Evolutionary conservation across 2,329 filamentous ascomycete species (phyloP), one percentile per base, ranked within the genome.

Genomic region (Myriosclerotinia duriaeana): DNA sequence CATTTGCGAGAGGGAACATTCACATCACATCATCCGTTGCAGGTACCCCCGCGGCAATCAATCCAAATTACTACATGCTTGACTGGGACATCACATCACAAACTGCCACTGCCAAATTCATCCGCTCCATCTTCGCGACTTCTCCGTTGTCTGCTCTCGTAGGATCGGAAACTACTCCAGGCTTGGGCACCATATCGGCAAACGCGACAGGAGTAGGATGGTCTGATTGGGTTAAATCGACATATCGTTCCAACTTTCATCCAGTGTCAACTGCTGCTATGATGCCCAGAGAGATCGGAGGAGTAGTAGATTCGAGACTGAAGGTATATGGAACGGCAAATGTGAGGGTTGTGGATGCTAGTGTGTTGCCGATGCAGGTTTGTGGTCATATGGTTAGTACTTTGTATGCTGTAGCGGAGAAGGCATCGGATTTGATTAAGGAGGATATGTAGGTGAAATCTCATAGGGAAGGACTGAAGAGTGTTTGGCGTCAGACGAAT

Each of bases 1-100:
- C 86, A 0, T 83, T 85, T 73, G 83, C 83, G 2, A 81, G 84
- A 0, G 86, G 86, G 2, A 79, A 78, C 48, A 81, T 85, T 56
- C 86, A 88, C 76, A 84, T 87, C 69, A 72, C 73, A 5, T 76
- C 77, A 2, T 62, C 77, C 0, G 75, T 79, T 30, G 70, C 78
- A 12, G 71, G 74, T 6, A 77, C 77, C 2, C 69, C 75, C 11
- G 79, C 81, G 0, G 75, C 79, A 12, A 85, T 85, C 72, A 80
- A 86, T 66, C 81, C 82, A 2, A 80, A 79, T 22, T 85, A 80
- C 76, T 65, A 34, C 53, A 60, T 60, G 44, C 9, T 65, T 15
- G 63, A 65, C 34, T 65, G 44, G 26, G 63, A 65, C 40, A 34
- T 60, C 5, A 40, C 34, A 12, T 54, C 53, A 2, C 63, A 65